Percentiles rank a stretch among this genome's conserved stretches.
phyloP scores from a whole-genome alignment of 495 filamentous ascomycete genomes.

The Chaetomium tenue region DNA sequence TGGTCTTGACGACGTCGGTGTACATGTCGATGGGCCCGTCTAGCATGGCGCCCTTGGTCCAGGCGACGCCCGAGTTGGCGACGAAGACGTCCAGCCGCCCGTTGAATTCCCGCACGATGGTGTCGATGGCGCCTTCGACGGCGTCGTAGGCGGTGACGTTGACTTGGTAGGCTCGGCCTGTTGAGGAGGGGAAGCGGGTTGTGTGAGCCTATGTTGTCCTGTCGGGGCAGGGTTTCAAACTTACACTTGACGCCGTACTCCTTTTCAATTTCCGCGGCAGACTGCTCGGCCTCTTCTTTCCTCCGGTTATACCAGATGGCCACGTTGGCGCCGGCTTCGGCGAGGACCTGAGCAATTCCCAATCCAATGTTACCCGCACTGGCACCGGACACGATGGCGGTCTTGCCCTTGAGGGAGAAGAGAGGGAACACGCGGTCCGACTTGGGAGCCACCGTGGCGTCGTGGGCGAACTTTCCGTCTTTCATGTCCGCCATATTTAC shows the following conservation, averaged over 20 bases:
- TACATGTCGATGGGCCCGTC: conserved; percentile 66
- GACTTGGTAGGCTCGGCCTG: conserved; percentile 75
- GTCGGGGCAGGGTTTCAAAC: conserved; percentile 10
- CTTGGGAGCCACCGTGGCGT: conserved; percentile 59
- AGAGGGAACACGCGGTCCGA: conserved; percentile 67
- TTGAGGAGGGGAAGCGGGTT: background rate
- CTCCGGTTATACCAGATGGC: conserved; percentile 86
- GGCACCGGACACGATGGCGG: conserved; percentile 79
- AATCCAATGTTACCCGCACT: conserved; percentile 76
- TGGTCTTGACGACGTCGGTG: conserved; percentile 65
- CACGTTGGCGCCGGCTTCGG: conserved; percentile 84
- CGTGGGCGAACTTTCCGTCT: conserved; percentile 58
- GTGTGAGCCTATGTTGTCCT: background rate
- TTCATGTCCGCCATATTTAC: conserved; percentile 47
- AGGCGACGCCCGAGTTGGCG: conserved; percentile 75
- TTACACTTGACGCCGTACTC: conserved; percentile 79
- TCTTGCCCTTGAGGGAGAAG: conserved; percentile 80
- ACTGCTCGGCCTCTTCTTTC: conserved; percentile 63
- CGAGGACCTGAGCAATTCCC: conserved; percentile 67
- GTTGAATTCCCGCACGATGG: conserved; percentile 66
- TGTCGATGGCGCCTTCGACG: conserved; percentile 57
- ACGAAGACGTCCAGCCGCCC: conserved; percentile 76
- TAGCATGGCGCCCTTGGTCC: conserved; percentile 66
- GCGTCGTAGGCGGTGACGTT: conserved; percentile 59
- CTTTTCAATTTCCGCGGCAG: conserved; percentile 70